Base-by-base conservation (phyloP, 1,139 yeast genomes). In the Candida sanyaensis region DNA sequence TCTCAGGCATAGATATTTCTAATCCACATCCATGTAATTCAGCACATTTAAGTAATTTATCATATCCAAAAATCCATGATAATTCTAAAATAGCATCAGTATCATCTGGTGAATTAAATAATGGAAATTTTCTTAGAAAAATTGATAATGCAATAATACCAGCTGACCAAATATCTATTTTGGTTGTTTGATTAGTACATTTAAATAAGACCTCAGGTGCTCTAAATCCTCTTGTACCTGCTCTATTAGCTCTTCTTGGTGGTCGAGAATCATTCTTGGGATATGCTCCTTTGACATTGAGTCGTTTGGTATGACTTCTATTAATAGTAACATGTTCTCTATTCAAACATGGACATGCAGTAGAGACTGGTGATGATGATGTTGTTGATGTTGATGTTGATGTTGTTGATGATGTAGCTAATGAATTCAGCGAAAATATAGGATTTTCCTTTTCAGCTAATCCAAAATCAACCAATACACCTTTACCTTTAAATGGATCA, bases 181-280 rank as follows among this genome's bases (percentile, higher is more conserved):
- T 86, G 2, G 89, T 81, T 7, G 87, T 77, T 68, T 92, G 98
- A 50, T 88, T 84, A 1, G 89, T 82, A 65, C 98, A 91, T 64
- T 90, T 90, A 66, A 91, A 80, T 50, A 92, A 71, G 2, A 91
- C 97, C 63, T 91, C 98, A 0, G 97, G 97, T 0, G 98, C 97
- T 55, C 98, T 77, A 63, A 91, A 91, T 0, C 98, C 98, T 58
- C 99, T 79, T 0, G 99, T 95, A 2, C 99, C 99, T 1, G 99
- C 99, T 59, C 99, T 83, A 61, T 93, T 93, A 1, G 98, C 98
- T 50, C 99, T 77, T 60, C 96, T 79, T 1, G 96, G 91, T 1
- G 96, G 90, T 52, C 98, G 73, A 50, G 83, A 82, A 65, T 89
- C 96, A 55, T 86, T 86, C 59, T 86, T 88, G 6, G 91, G 87